Conservation (phyloP, 805 yeast species). For the Zygosaccharomyces bailii region DNA sequence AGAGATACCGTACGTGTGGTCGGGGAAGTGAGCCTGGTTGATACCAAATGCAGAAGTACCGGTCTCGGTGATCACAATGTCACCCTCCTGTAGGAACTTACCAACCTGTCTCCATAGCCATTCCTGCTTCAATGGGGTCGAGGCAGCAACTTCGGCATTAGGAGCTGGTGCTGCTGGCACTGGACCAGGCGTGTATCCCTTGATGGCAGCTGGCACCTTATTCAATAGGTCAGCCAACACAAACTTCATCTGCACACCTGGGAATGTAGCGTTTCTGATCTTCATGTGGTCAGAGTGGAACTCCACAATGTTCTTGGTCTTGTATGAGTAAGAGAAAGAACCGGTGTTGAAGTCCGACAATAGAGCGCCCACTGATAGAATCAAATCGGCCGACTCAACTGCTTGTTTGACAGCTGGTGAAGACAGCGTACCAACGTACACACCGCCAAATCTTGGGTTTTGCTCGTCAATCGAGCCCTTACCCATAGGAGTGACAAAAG, state of each 20-base stretch:
- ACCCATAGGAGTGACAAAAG: slow-evolving; percentile 88
- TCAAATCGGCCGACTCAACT: slow-evolving; percentile 71
- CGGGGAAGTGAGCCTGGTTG: slow-evolving; percentile 61
- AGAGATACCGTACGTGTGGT: slow-evolving; percentile 59
- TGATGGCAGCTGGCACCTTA: slow-evolving; percentile 38
- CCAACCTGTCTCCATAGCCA: slow-evolving; percentile 67
- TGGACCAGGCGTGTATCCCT: slow-evolving; percentile 48
- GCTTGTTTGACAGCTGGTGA: slow-evolving; percentile 66
- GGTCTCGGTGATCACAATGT: slow-evolving; percentile 64
- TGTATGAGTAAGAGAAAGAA: slow-evolving; percentile 72
- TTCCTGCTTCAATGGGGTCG: slow-evolving; percentile 55
- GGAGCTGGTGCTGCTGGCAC: slow-evolving; percentile 52
- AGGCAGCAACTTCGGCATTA: slow-evolving; percentile 44
- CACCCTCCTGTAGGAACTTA: slow-evolving; percentile 62
- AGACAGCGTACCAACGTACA: slow-evolving; percentile 79
- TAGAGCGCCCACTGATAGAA: slow-evolving; percentile 76
- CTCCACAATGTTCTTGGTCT: slow-evolving; percentile 71
- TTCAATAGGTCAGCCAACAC: slow-evolving; percentile 45
- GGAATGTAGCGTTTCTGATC: slow-evolving; percentile 65
- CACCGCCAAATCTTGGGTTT: slow-evolving; percentile 75
- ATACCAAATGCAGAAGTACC: slow-evolving; percentile 77
- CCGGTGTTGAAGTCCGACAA: slow-evolving; percentile 90
- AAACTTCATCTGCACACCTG: slow-evolving; percentile 67
- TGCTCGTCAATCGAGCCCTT: slow-evolving; percentile 74
- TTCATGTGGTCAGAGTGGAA: slow-evolving; percentile 75